Evolutionary conservation across 495 filamentous ascomycete genomes (phyloP).

Genomic region (Tetracladium setigerum): DNA sequence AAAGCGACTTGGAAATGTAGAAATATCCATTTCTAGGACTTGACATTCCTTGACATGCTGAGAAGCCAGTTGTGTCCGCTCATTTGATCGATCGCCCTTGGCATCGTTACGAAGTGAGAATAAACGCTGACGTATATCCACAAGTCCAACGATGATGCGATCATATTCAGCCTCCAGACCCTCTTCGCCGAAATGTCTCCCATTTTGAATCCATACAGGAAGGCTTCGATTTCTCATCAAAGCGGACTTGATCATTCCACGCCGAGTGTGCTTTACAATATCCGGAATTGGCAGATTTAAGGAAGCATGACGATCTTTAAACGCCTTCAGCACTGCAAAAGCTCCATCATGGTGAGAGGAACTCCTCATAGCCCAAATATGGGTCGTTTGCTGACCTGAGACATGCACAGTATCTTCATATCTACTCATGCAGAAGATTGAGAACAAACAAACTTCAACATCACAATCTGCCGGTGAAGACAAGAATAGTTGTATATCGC

Average conservation of each 20-base stretch:
- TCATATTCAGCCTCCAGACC: constrained; percentile 17
- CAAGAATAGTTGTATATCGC: constrained; percentile 3
- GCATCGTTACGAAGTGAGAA: background rate
- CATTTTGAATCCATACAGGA: constrained; percentile 23
- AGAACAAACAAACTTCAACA: constrained; percentile 22
- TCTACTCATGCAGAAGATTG: constrained; percentile 22
- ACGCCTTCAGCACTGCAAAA: constrained; percentile 21
- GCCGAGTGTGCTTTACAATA: constrained; percentile 19
- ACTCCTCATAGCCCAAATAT: background rate
- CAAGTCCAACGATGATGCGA: constrained; percentile 13
- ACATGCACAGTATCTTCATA: constrained; percentile 18
- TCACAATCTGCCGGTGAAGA: constrained; percentile 6
- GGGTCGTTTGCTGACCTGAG: background rate
- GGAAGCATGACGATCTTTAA: constrained; percentile 10
- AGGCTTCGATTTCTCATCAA: constrained; percentile 14
- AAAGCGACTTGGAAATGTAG: background rate
- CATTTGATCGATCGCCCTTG: background rate
- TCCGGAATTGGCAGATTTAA: constrained; percentile 1
- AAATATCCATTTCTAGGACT: constrained; percentile 1
- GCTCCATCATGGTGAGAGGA: constrained; percentile 23
- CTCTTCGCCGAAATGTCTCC: constrained; percentile 18
- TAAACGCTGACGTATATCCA: background rate
- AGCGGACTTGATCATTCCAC: constrained; percentile 18
- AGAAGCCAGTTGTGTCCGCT: constrained; percentile 12
- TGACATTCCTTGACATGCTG: constrained; percentile 14